Evolutionary conservation across 169 alveolate genomes (phyloP).

Genomic region (Toxoplasma gondii): DNA sequence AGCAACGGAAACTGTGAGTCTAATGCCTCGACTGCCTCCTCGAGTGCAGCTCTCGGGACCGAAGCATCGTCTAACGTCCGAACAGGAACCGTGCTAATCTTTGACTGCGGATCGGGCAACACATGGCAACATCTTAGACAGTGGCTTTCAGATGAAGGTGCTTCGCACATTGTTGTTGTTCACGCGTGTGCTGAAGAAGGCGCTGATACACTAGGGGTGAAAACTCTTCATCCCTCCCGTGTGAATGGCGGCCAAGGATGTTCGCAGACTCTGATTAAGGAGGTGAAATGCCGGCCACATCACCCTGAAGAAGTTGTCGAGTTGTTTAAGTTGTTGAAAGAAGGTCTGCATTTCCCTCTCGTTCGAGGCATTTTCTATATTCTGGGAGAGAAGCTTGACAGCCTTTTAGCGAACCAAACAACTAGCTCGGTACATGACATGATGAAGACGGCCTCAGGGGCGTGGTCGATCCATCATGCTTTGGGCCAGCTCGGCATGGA

Average conservation of each 20-base stretch:
- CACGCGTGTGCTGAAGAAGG: not conserved
- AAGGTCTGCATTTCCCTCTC: not conserved
- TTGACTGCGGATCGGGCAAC: not conserved
- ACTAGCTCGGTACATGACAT: not conserved
- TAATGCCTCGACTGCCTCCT: not conserved
- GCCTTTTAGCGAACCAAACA: not conserved
- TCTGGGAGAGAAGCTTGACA: not conserved
- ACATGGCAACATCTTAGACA: not conserved
- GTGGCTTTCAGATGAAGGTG: conserved; percentile 75
- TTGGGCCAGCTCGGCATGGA: conserved; percentile 30
- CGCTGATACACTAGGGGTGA: not conserved
- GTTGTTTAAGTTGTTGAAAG: not conserved
- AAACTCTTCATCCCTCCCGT: not conserved
- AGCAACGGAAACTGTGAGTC: not conserved
- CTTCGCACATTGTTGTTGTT: conserved; percentile 43
- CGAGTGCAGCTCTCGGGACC: not conserved
- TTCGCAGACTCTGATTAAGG: not conserved
- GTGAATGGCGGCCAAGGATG: not conserved
- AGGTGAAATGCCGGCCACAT: not conserved
- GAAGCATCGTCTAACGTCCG: not conserved
- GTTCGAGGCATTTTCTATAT: not conserved
- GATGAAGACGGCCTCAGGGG: conserved; percentile 51
- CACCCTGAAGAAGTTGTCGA: not conserved
- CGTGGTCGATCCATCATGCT: conserved; percentile 72
- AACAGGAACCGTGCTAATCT: not conserved